Conservation (phyloP, 768 basidiomycete genomes). For the Boletus tylopilopsis region DNA sequence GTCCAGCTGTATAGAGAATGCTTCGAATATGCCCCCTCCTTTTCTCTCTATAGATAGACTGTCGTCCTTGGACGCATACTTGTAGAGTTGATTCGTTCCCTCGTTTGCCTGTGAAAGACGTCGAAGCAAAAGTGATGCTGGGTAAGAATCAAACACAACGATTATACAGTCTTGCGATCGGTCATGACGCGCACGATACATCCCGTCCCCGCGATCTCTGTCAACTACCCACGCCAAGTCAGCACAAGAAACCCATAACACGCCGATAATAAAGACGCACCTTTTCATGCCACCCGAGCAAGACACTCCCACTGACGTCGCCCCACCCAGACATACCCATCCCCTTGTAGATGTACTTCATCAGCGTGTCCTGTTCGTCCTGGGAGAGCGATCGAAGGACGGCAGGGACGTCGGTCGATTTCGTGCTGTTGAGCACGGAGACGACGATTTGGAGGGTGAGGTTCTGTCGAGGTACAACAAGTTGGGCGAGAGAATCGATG, state of each 20-base stretch:
- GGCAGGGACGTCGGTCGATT: conserved; percentile 77
- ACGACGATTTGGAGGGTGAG: conserved; percentile 77
- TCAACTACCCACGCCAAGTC: conserved; percentile 51
- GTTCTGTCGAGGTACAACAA: conserved; percentile 44
- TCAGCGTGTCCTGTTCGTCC: conserved; percentile 83
- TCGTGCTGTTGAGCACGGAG: conserved; percentile 91
- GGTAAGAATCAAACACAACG: background rate
- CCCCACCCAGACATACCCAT: conserved; percentile 68
- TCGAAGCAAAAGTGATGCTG: background rate
- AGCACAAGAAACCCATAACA: conserved; percentile 17
- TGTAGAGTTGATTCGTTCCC: conserved; percentile 2
- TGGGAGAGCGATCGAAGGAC: conserved; percentile 70
- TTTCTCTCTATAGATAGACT: background rate
- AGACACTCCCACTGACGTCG: conserved; percentile 61
- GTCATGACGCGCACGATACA: conserved; percentile 90
- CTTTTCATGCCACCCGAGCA: conserved; percentile 93
- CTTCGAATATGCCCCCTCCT: no score
- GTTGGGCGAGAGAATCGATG: background rate
- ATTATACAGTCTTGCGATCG: conserved; percentile 55
- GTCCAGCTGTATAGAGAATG: no score
- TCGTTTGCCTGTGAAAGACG: no score
- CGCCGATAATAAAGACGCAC: conserved; percentile 36
- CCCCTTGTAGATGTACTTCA: conserved; percentile 98
- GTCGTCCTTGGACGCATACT: no score
- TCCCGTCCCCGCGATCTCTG: conserved; percentile 90